Base-by-base conservation (phyloP, 2,329 filamentous ascomycete species). In the Uncinocarpus reesii region DNA sequence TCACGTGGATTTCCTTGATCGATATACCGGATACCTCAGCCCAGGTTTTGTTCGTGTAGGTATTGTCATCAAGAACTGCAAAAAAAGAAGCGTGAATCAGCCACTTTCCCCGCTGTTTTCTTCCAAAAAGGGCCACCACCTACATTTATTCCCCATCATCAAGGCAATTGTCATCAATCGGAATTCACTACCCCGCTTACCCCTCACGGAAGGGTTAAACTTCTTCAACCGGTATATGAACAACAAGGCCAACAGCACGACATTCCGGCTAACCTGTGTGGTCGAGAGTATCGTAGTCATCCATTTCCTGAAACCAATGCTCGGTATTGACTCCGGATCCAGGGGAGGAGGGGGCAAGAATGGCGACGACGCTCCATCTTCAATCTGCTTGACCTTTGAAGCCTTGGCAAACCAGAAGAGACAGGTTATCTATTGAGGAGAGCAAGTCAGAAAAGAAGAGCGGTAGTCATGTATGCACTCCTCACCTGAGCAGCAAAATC, bases 1-100 rank as follows among this genome's bases (percentile, higher is more conserved):
- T 98, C 37, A 95, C 84, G 64, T 98, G 92, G 44, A 98, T 95
- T 66, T 98, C 92, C 52, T 84, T 81, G 10, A 96, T 90, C 1
- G 86, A 81, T 52, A 98, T 95, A 37, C 86, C 85, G 0, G 92
- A 96, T 8, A 98, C 92, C 60, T 98, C 92, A 2, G 90, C 92
- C 92, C 92, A 98, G 0, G 92, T 98, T 73, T 96, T 95, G 72
- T 98, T 98, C 31, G 92, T 96, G 68, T 98, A 98, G 0, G 92
- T 96, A 65, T 96, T 98, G 66, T 98, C 92, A 62, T 98, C 92
- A 58, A 98, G 71, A 63, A 96, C 83, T 86, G 26, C 21, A 13
- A 6, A 36, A 11, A 37, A 20, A 15, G 13, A 40, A 5, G 26
- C 41, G 15, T 26, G 42, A 28, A 45, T 11, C n/a, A 4, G 16